phyloP scores from a whole-genome alignment of 2,329 filamentous ascomycete species.

The Achaetomium macrosporum region DNA sequence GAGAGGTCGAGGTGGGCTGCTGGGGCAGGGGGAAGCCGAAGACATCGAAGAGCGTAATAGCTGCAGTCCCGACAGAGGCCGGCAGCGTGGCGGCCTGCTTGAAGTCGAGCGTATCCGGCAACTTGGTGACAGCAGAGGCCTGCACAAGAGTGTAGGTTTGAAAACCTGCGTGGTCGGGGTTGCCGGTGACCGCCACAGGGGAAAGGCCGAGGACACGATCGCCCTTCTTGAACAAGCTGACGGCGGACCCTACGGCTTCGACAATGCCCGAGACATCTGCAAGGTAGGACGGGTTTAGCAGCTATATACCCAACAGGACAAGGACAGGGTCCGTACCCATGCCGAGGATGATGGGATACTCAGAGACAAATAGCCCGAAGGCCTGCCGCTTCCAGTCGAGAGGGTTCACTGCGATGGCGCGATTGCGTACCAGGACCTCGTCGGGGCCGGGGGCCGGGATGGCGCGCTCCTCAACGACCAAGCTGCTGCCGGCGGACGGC shows the following conservation, averaged over 20 bases:
- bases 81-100: slow-evolving; percentile 2
- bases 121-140: background rate
- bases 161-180: slow-evolving; percentile 6
- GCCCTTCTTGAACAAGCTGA: slow-evolving; percentile 14
- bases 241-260: slow-evolving; percentile 27
- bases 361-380: slow-evolving; percentile 23
- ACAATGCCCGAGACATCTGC: slow-evolving; percentile 30
- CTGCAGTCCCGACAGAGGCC: background rate
- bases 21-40: slow-evolving; percentile 3
- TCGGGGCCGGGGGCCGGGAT: slow-evolving; percentile 20
- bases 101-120: slow-evolving; percentile 1
- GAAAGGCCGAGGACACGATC: slow-evolving; percentile 4
- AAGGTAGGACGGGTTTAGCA: too few relatives aligned
- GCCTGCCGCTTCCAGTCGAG: slow-evolving; percentile 31
- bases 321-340: too few relatives aligned
- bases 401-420: slow-evolving; percentile 30
- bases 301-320: too few relatives aligned
- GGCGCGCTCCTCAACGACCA: slow-evolving; percentile 1
- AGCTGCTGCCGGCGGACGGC: background rate
- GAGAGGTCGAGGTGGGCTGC: background rate
- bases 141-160: slow-evolving; percentile 4
- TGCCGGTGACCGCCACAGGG: background rate
- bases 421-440: slow-evolving; percentile 29
- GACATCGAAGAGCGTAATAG: slow-evolving; percentile 1
- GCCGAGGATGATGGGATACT: slow-evolving; percentile 31